A percentile compares a stretch with the other conserved stretches of the same genome.
phyloP scores from a whole-genome alignment of 371 early-diverging fungal genomes.

The Circinella minor region DNA sequence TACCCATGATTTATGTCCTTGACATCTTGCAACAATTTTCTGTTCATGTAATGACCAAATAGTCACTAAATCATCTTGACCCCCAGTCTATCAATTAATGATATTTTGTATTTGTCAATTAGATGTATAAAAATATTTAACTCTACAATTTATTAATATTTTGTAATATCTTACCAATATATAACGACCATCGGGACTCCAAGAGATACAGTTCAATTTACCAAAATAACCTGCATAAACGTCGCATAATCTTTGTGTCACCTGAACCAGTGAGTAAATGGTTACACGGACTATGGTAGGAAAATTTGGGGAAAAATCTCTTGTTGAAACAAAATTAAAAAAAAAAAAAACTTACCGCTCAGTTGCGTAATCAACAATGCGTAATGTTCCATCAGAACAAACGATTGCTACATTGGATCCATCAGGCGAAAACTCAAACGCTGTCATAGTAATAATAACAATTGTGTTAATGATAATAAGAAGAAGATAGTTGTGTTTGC shows the following conservation, averaged over 20 bases:
- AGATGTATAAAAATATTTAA: not conserved
- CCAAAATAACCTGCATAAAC: conserved; percentile 84
- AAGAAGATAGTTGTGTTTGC: too few relatives aligned
- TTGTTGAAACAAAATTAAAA: not conserved
- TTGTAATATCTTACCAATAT: conserved; percentile 67
- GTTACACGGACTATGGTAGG: not conserved
- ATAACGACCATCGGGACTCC: conserved; percentile 94
- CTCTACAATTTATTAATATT: too few relatives aligned
- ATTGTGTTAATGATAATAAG: not conserved
- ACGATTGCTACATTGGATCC: conserved; percentile 80
- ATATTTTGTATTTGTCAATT: not conserved
- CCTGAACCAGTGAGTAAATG: not conserved
- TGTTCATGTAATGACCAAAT: conserved; percentile 86
- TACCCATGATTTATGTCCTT: conserved; percentile 93
- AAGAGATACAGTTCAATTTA: conserved; percentile 84
- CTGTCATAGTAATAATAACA: conserved; percentile 22
- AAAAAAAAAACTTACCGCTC: conserved; percentile 57
- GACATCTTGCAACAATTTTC: conserved; percentile 84
- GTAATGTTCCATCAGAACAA: conserved; percentile 76
- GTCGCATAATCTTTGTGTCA: conserved; percentile 60
- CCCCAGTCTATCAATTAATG: conserved; percentile 64
- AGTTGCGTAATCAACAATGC: conserved; percentile 74
- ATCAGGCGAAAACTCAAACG: conserved; percentile 88
- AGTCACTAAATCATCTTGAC: conserved; percentile 96
- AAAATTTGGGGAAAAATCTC: too few relatives aligned